Conservation (phyloP, 495 filamentous ascomycete genomes). For the Platismatia glauca region DNA sequence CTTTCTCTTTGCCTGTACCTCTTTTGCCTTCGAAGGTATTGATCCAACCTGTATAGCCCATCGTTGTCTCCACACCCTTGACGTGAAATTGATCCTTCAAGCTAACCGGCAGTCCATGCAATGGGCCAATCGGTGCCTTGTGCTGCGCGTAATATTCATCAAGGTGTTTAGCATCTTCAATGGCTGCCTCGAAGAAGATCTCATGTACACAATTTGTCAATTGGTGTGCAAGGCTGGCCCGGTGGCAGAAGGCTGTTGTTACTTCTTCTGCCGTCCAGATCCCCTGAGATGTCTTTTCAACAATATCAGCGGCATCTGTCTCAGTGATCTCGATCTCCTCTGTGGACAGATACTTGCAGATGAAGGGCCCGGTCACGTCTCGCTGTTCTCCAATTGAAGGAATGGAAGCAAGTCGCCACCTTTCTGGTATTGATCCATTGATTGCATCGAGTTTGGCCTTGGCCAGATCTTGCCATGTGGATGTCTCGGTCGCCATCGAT, state of each 20-base stretch:
- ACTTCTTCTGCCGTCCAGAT: constrained; percentile 43
- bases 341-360: constrained; percentile 46
- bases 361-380: constrained; percentile 55
- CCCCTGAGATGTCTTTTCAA: constrained; percentile 38
- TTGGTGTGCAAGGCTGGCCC: constrained; percentile 50
- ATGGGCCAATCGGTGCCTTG: constrained; percentile 42
- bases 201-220: constrained; percentile 55
- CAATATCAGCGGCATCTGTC: constrained; percentile 43
- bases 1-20: constrained; percentile 31
- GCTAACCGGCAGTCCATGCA: constrained; percentile 59
- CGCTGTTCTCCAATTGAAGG: constrained; percentile 43
- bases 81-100: constrained; percentile 68
- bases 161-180: constrained; percentile 48
- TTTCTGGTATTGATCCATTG: constrained; percentile 44
- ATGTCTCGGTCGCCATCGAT: constrained; percentile 15
- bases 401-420: constrained; percentile 45
- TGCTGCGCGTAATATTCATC: constrained; percentile 47
- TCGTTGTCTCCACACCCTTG: constrained; percentile 53
- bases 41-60: constrained; percentile 46
- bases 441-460: constrained; percentile 46
- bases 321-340: constrained; percentile 51
- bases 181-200: constrained; percentile 52
- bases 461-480: constrained; percentile 38
- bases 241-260: constrained; percentile 47
- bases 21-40: constrained; percentile 43